Percentiles rank a stretch among this genome's conserved stretches.
phyloP scores from a whole-genome alignment of 2,329 filamentous ascomycete species.

The Cadophora malorum region DNA sequence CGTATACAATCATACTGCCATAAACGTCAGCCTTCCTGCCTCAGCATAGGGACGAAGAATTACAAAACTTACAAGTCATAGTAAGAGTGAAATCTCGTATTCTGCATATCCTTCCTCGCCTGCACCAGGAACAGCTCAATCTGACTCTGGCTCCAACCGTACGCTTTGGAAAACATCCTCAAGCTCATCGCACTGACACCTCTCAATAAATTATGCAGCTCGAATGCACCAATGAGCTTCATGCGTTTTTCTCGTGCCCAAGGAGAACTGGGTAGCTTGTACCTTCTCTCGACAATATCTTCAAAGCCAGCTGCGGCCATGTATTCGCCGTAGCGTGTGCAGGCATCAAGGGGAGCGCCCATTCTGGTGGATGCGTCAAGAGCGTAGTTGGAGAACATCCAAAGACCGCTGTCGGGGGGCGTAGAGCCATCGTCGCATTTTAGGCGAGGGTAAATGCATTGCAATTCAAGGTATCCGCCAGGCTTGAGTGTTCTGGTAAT shows the following conservation, averaged over 20 bases:
- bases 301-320: constrained; percentile 42
- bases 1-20: constrained; percentile 21
- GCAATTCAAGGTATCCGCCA: constrained; percentile 37
- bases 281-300: constrained; percentile 41
- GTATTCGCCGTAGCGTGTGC: constrained; percentile 36
- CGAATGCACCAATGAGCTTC: constrained; percentile 34
- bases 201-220: constrained; percentile 30
- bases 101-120: constrained; percentile 29
- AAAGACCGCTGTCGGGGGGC: constrained; percentile 29
- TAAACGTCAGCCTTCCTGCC: too few relatives aligned
- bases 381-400: constrained; percentile 51
- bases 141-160: constrained; percentile 36
- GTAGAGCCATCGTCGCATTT: constrained; percentile 38
- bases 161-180: constrained; percentile 32
- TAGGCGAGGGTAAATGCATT: constrained; percentile 32
- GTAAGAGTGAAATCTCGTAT: constrained; percentile 35
- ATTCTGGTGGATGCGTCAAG: constrained; percentile 46
- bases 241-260: constrained; percentile 53
- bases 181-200: constrained; percentile 30
- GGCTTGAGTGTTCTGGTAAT: constrained; percentile 23
- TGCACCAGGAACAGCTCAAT: constrained; percentile 38
- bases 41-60: too few relatives aligned
- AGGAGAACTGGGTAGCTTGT: constrained; percentile 57
- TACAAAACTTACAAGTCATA: constrained; percentile 36
- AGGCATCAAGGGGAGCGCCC: constrained; percentile 26